A percentile compares a stretch with the other conserved stretches of the same genome.
These are phyloP conservation scores for Oryza brachyantha DNA, from an alignment of 176 grass and related monocot genomes.

Conservation along the genomic window DNA sequence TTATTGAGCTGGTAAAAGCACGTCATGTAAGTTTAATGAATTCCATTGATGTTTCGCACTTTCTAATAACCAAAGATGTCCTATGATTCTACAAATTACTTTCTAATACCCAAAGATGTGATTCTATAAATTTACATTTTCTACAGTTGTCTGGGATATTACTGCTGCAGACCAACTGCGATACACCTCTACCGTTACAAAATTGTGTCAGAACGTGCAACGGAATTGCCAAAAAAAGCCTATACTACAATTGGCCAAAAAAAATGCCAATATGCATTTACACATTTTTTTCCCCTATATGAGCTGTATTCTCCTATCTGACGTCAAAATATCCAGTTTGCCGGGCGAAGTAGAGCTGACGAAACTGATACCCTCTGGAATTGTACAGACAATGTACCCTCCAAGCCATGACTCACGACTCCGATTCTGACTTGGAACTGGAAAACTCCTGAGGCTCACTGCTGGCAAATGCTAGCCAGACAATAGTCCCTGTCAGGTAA, in stretches of 20 bases:
- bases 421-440: conserved; percentile 9
- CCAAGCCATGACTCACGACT: conserved; percentile 1
- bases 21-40: neutral
- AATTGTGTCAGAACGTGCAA: neutral
- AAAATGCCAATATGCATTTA: neutral
- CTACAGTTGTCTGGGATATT: neutral
- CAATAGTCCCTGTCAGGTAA: conserved; percentile 80
- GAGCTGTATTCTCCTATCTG: neutral
- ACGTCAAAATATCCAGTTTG: neutral
- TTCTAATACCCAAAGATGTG: neutral
- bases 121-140: neutral
- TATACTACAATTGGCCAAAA: conserved; percentile 1
- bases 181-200: conserved; percentile 2
- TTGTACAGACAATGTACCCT: neutral
- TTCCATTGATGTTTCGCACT: neutral
- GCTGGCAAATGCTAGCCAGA: conserved; percentile 87
- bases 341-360: neutral
- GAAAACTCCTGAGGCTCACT: conserved; percentile 80
- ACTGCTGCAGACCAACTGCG: neutral
- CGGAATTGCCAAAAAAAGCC: conserved; percentile 8
- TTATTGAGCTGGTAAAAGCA: neutral
- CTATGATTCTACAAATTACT: neutral
- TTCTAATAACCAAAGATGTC: neutral
- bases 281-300: conserved; percentile 6
- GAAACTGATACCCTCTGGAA: neutral